Evolutionary conservation across 2,329 filamentous ascomycete species (phyloP).

Genomic region (Exophiala mesophila): DNA sequence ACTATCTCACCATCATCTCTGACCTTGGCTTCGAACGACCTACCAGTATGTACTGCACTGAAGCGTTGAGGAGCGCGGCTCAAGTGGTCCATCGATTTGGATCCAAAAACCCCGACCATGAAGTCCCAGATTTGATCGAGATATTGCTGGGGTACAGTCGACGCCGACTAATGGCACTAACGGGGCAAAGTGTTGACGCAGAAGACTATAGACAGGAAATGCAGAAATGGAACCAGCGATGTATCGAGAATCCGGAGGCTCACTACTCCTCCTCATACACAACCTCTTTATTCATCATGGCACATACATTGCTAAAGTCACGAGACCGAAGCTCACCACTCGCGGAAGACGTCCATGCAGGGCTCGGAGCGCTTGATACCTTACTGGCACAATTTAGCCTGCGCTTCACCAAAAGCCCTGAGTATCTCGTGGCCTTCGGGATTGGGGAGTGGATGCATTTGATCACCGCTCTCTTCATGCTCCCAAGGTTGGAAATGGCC

Average conservation of each 20-base stretch:
- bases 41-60: conserved; percentile 14
- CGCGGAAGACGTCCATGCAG: background rate
- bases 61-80: conserved; percentile 1
- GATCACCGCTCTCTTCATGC: conserved; percentile 16
- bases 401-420: background rate
- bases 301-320: conserved; percentile 16
- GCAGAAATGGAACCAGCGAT: background rate
- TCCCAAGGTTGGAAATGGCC: conserved; percentile 11
- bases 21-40: conserved; percentile 17
- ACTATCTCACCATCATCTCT: conserved; percentile 12
- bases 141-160: conserved; percentile 2
- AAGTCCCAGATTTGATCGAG: conserved; percentile 7
- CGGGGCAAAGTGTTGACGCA: too few relatives aligned
- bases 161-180: too few relatives aligned
- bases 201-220: too few relatives aligned
- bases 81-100: background rate
- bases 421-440: conserved; percentile 11
- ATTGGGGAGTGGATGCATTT: conserved; percentile 15
- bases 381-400: conserved; percentile 2
- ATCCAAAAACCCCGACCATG: conserved; percentile 2
- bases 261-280: background rate
- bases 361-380: conserved; percentile 4
- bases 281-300: conserved; percentile 11
- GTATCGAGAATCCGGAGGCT: conserved; percentile 4
- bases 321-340: conserved; percentile 1